These are phyloP conservation scores for Kwoniella dendrophila DNA, from an alignment of 768 basidiomycete genomes.

Conservation along the genomic window DNA sequence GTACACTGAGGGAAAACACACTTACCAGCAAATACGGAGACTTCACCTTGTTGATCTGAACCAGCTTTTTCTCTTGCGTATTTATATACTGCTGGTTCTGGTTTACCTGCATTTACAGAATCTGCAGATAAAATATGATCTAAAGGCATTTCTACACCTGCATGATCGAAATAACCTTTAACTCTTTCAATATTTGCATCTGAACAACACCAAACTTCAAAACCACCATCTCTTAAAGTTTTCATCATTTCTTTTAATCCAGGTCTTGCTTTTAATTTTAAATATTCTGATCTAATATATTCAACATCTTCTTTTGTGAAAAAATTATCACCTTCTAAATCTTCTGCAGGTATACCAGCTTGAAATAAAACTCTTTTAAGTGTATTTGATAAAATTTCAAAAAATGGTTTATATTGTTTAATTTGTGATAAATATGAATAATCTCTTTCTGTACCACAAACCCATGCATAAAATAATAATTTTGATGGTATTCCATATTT, in stretches of 20 bases:
- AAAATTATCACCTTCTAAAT: constrained; percentile 34
- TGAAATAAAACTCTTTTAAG: constrained; percentile 41
- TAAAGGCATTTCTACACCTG: constrained; percentile 39
- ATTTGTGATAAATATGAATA: constrained; percentile 47
- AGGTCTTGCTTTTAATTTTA: constrained; percentile 30
- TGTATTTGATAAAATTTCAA: constrained; percentile 34
- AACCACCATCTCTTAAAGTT: constrained; percentile 40
- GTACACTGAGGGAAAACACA: neutral
- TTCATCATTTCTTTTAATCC: constrained; percentile 44
- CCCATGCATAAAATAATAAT: constrained; percentile 47
- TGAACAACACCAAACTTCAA: constrained; percentile 43
- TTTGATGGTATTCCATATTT: constrained; percentile 39
- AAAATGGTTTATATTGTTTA: constrained; percentile 47
- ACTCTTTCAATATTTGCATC: constrained; percentile 42
- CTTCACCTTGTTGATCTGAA: constrained; percentile 36
- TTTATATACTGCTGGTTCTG: constrained; percentile 39
- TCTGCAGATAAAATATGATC: constrained; percentile 43
- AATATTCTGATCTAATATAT: constrained; percentile 36
- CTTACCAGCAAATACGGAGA: constrained; percentile 42
- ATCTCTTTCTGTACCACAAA: constrained; percentile 41
- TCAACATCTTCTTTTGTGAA: constrained; percentile 40
- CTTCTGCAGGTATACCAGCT: constrained; percentile 32
- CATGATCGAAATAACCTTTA: constrained; percentile 44
- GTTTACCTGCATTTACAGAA: constrained; percentile 39
- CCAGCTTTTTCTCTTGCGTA: constrained; percentile 42